Evolutionary conservation across 768 basidiomycete genomes (phyloP), one percentile per base, ranked within the genome.

Genomic region (Phylloporus arenicola): DNA sequence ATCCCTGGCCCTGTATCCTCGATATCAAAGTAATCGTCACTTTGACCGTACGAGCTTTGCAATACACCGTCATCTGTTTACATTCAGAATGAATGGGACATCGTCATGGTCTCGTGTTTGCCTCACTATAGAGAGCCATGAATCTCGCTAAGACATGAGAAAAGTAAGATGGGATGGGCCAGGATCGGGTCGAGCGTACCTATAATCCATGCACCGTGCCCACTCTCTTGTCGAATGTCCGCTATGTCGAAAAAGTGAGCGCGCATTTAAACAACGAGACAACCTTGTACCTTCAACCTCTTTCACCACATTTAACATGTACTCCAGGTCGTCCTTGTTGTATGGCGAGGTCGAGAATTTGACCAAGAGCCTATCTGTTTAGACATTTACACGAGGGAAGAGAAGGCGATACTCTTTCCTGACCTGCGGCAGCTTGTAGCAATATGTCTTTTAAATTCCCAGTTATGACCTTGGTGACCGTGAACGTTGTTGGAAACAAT

Each of bases 341-440:
- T 62, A 67, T 12, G 67, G 65, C 13, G 65, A 67, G 7, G 65
- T 67, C 40, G 65, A 68, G 45, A 68, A 67, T n/a, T 67, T 67
- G 0, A 60, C 63, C 29, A 64, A 47, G 12, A 68, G 34, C 33
- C 67, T 59, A 45, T 67, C 65, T 67, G 51, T 25, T 44, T 13
- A 19, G 10, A 37, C 5, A 9, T 24, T 33, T 30, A 7, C 17
- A 19, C 43, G 13, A 14, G 24, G 30, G 13, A 3, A 45, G 34
- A 25, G 2, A 43, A 2, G 24, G 2, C 13, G 0, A 0, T 3
- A 16, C 16, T 2, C 33, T 14, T 29, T 10, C 16, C 24, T 34
- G 35, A 68, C 65, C 65, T 60, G 64, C 64, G 14, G 67, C 63
- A 35, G 65, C 60, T 40, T 67, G 65, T 25, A 67, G 33, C 22